Evolutionary conservation across 1,284 basidiomycete species (phyloP), one percentile per base, ranked within the genome.

Genomic region (Anthracocystis panici-leucophaei): DNA sequence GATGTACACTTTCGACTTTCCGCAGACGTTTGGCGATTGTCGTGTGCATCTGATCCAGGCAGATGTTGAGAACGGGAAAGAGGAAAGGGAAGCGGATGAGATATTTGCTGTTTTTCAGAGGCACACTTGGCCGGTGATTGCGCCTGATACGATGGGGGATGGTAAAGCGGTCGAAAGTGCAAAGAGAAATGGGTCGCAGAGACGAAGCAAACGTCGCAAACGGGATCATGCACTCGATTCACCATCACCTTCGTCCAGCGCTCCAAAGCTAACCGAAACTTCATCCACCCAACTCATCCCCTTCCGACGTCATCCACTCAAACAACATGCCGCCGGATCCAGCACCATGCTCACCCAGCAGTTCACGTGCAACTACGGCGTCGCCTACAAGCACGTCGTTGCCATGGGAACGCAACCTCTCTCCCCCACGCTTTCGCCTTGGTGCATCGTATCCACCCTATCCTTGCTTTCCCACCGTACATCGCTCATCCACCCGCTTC

Each of bases 331-430:
- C 4, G 51, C 45, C 9, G 63, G 58, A 1, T 42, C 53, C 2
- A 63, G 62, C 2, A 63, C 50, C 14, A 69, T 80, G 54, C 57
- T 80, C 6, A 72, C 67, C 3, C 78, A 80, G 41, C 77, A 79
- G 49, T 80, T 76, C 55, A 80, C 78, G 1, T 73, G 58, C 56
- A 80, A 80, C 57, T 75, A 79, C 41, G 78, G 78, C 29, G 67
- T 64, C 14, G 58, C 65, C 0, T 80, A 80, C 65, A 80, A 78
- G 35, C 71, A 74, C 40, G 62, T 69, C 2, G 71, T 74, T 12
- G 65, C 65, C 11, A 74, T 74, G 71, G 71, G 66, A 2, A 74
- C 71, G 2, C n/a, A 45, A 1, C 65, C 71, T 14, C 65, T 74
- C 35, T n/a, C 45, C 21, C 3, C 50, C 7, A 21, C 40, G 35